A percentile compares a stretch with the other conserved stretches of the same genome.
phyloP scores from a whole-genome alignment of 2,329 filamentous ascomycete genomes.

The Sclerotinia nivalis region DNA sequence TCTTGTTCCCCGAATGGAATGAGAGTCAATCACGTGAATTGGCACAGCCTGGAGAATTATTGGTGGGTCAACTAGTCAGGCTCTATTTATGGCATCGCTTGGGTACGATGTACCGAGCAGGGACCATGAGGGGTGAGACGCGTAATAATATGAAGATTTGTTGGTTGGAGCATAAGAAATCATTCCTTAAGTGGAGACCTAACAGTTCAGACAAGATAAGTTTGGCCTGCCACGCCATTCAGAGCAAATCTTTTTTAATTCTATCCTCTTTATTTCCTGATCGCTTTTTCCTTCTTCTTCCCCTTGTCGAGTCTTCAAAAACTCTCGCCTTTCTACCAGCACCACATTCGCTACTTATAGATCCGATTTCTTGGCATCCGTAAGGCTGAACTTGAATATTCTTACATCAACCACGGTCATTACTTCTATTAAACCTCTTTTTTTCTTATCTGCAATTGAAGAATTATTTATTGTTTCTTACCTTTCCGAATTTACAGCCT shows the following conservation, averaged over 20 bases:
- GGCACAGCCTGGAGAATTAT: background rate
- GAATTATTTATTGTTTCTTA: background rate
- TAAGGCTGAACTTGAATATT: conserved; percentile 11
- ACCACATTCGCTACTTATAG: conserved; percentile 17
- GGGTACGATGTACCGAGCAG: background rate
- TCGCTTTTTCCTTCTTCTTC: background rate
- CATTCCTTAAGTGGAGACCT: conserved; percentile 15
- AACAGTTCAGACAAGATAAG: conserved; percentile 10
- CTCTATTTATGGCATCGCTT: conserved; percentile 19
- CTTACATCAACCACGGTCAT: conserved; percentile 15
- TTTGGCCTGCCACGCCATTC: conserved; percentile 19
- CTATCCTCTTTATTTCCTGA: background rate
- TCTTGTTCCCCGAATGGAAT: background rate
- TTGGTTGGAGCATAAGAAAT: conserved; percentile 13
- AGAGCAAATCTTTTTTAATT: background rate
- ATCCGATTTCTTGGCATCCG: conserved; percentile 17
- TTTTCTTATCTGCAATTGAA: background rate
- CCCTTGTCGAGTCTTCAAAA: background rate
- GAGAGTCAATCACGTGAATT: background rate
- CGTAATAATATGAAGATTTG: conserved; percentile 10
- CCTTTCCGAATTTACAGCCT: background rate
- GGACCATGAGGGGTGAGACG: conserved; percentile 7
- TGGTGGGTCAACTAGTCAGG: conserved; percentile 10
- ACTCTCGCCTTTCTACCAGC: background rate
- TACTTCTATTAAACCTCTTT: background rate